A percentile compares a stretch with the other conserved stretches of the same genome.
Evolutionary conservation across 345 rosid species (phyloP).

Genomic region (Laguncularia racemosa): DNA sequence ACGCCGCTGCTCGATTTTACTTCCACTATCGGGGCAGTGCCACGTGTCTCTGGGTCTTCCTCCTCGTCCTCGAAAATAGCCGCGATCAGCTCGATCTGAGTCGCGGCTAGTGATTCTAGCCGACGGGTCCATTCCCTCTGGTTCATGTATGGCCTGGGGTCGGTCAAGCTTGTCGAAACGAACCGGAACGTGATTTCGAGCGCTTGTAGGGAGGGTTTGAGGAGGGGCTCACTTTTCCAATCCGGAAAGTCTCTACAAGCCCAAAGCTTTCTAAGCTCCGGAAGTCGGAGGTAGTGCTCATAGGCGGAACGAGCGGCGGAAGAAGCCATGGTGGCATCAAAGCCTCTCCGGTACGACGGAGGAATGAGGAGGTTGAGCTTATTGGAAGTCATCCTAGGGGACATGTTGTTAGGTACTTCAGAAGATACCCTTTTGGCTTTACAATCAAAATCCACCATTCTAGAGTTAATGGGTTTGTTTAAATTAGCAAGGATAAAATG

Average conservation of each 20-base stretch:
- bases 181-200: conserved; percentile 82
- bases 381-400: conserved; percentile 7
- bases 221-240: conserved; percentile 56
- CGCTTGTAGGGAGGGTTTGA: conserved; percentile 79
- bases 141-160: conserved; percentile 69
- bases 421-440: conserved; percentile 47
- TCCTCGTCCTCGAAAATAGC: conserved; percentile 51
- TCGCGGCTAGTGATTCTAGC: conserved; percentile 54
- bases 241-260: conserved; percentile 32
- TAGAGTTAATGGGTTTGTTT: neutral
- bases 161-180: conserved; percentile 54
- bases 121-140: conserved; percentile 64
- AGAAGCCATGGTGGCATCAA: conserved; percentile 29
- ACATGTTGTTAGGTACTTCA: conserved; percentile 27
- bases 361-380: conserved; percentile 48
- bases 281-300: conserved; percentile 71
- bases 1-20: conserved; percentile 32
- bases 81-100: conserved; percentile 65
- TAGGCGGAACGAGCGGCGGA: conserved; percentile 58
- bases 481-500: conserved; percentile 1
- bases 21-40: conserved; percentile 41
- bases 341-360: conserved; percentile 7
- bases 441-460: conserved; percentile 67
- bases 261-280: conserved; percentile 59
- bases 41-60: conserved; percentile 19